These are phyloP conservation scores for Cryoendolithus antarcticus DNA, from an alignment of 2,329 filamentous ascomycete genomes.

Conservation along the genomic window DNA sequence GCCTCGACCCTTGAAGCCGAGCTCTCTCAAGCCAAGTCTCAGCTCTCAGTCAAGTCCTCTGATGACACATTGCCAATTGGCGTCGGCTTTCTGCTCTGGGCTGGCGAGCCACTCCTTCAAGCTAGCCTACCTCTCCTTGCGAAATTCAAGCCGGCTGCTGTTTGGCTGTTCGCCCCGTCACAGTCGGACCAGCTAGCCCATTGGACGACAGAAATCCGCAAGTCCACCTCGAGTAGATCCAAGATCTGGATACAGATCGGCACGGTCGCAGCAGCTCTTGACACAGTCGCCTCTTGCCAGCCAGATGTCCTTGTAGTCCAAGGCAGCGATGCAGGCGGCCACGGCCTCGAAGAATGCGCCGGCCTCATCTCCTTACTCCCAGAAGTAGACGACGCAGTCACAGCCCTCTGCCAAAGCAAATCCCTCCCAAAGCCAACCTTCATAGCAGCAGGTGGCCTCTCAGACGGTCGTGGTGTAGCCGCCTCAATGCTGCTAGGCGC, in stretches of 20 bases:
- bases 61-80: conserved; percentile 37
- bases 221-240: conserved; percentile 23
- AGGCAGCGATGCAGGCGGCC: conserved; percentile 52
- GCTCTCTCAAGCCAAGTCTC: conserved; percentile 16
- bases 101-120: conserved; percentile 27
- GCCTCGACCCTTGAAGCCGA: conserved; percentile 21
- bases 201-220: conserved; percentile 22
- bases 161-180: conserved; percentile 56
- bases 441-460: conserved; percentile 49
- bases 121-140: conserved; percentile 39
- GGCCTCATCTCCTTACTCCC: conserved; percentile 46
- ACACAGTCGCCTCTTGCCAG: conserved; percentile 33
- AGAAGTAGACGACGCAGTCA: conserved; percentile 41
- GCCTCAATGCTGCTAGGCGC: conserved; percentile 44
- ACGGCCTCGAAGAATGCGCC: conserved; percentile 44
- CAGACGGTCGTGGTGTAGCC: conserved; percentile 42
- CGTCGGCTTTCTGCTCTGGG: conserved; percentile 51
- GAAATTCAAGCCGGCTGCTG: conserved; percentile 39
- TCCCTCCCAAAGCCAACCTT: conserved; percentile 23
- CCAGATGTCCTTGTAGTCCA: conserved; percentile 51
- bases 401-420: conserved; percentile 10
- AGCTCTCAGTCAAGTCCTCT: conserved; percentile 10
- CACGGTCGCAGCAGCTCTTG: conserved; percentile 43
- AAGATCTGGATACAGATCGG: conserved; percentile 51
- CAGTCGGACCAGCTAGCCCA: conserved; percentile 25